Evolutionary conservation across 495 filamentous ascomycete species (phyloP).

Genomic region (Penicillium bialowiezense): DNA sequence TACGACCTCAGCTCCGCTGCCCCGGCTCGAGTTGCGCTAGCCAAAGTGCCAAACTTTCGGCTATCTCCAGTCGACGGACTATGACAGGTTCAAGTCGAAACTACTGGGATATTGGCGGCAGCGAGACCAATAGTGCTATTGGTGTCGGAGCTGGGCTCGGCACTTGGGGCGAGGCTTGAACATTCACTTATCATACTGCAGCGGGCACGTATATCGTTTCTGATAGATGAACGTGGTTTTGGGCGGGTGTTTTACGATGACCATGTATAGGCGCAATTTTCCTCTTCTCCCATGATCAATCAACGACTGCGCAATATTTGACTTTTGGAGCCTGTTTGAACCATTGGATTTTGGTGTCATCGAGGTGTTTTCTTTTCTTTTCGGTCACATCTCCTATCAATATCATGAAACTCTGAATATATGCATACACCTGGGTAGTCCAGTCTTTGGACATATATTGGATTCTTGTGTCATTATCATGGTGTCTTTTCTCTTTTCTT

Average conservation of each 20-base stretch:
- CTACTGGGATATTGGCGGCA: conserved; percentile 87
- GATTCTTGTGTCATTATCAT: too few relatives aligned
- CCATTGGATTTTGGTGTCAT: not conserved
- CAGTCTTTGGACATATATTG: not conserved
- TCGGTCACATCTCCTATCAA: conserved; percentile 1
- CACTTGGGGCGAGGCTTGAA: conserved; percentile 69
- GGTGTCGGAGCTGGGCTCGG: conserved; percentile 62
- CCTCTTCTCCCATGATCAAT: not conserved
- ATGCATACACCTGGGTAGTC: not conserved
- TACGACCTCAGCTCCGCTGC: conserved; percentile 47
- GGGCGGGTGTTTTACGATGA: not conserved
- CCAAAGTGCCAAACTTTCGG: conserved; percentile 67
- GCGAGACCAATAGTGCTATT: conserved; percentile 68
- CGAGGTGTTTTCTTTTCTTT: conserved; percentile 1
- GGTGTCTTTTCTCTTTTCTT: too few relatives aligned
- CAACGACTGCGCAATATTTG: not conserved
- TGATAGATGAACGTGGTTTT: not conserved
- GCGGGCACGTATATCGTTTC: not conserved
- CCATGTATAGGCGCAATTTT: not conserved
- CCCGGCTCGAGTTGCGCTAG: conserved; percentile 71
- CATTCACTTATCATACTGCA: not conserved
- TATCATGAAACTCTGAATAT: conserved; percentile 5
- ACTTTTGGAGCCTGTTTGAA: not conserved
- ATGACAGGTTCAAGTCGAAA: conserved; percentile 61
- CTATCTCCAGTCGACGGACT: conserved; percentile 52